Conservation (phyloP, 495 filamentous ascomycete species). For the Podospora pseudopauciseta region DNA sequence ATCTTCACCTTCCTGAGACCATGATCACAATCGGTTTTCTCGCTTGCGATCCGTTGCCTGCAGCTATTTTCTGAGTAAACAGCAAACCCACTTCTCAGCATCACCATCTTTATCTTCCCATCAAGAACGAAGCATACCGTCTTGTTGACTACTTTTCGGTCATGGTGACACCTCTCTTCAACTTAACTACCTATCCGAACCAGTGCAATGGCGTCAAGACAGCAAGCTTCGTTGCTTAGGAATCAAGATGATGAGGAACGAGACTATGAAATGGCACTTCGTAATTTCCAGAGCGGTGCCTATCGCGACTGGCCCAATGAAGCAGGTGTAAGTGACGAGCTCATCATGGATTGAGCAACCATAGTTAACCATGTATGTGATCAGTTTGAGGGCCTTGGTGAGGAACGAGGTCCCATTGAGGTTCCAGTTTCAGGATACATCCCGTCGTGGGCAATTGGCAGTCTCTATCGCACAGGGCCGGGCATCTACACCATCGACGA, state of each 20-base stretch:
- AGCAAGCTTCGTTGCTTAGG: background rate
- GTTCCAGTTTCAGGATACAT: conserved; percentile 41
- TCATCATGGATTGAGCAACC: background rate
- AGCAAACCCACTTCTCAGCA: background rate
- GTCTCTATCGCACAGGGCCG: conserved; percentile 70
- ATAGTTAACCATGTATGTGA: background rate
- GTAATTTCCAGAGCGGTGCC: conserved; percentile 1
- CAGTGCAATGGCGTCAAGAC: background rate
- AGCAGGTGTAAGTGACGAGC: conserved; percentile 36
- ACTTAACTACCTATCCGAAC: too few relatives aligned
- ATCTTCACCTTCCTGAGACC: background rate
- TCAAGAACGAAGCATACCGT: too few relatives aligned
- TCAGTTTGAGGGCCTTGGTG: conserved; percentile 46
- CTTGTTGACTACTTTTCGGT: too few relatives aligned
- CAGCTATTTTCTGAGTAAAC: background rate
- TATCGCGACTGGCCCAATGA: conserved; percentile 43
- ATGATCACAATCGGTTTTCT: conserved; percentile 5
- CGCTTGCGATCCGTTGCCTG: background rate
- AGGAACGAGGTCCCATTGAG: conserved; percentile 43
- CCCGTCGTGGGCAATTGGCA: conserved; percentile 50
- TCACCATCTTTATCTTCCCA: too few relatives aligned
- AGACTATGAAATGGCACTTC: background rate
- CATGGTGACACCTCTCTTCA: too few relatives aligned
- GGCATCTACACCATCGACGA: conserved; percentile 56
- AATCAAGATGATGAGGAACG: background rate